Evolutionary conservation across 768 basidiomycete genomes (phyloP).

Genomic region (Trichaptum fuscoviolaceum): DNA sequence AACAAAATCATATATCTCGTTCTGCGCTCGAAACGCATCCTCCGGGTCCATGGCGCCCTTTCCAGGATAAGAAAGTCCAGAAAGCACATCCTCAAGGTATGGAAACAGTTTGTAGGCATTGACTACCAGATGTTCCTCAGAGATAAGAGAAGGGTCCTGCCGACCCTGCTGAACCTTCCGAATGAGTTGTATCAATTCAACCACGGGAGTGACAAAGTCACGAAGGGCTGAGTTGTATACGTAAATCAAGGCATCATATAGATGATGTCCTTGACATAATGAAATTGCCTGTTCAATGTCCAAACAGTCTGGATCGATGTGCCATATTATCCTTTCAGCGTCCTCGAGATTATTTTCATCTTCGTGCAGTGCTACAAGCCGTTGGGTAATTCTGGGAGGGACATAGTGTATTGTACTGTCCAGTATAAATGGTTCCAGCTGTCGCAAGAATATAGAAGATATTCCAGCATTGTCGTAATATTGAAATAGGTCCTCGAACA

Average conservation of each 20-base stretch:
- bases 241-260: slow-evolving; percentile 94
- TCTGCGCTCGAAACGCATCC: slow-evolving; percentile 65
- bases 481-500: slow-evolving; percentile 93
- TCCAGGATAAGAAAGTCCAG: slow-evolving; percentile 84
- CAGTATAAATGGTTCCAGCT: slow-evolving; percentile 80
- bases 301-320: slow-evolving; percentile 84
- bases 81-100: slow-evolving; percentile 75
- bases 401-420: slow-evolving; percentile 64
- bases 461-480: slow-evolving; percentile 84
- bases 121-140: slow-evolving; percentile 53
- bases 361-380: slow-evolving; percentile 73
- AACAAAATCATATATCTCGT: slow-evolving; percentile 72
- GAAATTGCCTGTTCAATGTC: slow-evolving; percentile 91
- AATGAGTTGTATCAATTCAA: slow-evolving; percentile 77
- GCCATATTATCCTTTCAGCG: slow-evolving; percentile 91
- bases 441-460: slow-evolving; percentile 71
- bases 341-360: slow-evolving; percentile 63
- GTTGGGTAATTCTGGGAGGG: slow-evolving; percentile 86
- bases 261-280: slow-evolving; percentile 74
- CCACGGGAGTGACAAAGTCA: slow-evolving; percentile 87
- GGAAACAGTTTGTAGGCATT: slow-evolving; percentile 91
- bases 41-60: slow-evolving; percentile 61
- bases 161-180: slow-evolving; percentile 59
- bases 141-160: slow-evolving; percentile 27
- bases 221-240: slow-evolving; percentile 84